Percentiles rank a stretch among this genome's conserved stretches.
phyloP scores from a whole-genome alignment of 2,329 filamentous ascomycete genomes.

The Fusarium foetens region DNA sequence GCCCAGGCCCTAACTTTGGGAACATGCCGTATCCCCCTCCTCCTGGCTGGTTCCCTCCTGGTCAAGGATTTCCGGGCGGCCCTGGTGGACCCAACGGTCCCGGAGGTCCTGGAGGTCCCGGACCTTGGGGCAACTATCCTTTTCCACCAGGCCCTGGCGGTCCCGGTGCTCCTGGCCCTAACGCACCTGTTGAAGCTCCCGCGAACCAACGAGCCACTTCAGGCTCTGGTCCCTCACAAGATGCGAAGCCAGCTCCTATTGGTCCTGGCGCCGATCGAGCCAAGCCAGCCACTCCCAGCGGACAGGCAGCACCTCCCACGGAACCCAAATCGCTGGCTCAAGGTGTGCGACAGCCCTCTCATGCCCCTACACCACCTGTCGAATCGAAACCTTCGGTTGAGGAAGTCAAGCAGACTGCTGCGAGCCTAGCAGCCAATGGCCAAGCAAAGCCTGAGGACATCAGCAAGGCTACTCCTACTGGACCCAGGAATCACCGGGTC shows the following conservation, averaged over 20 bases:
- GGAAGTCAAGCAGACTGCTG: conserved; percentile 57
- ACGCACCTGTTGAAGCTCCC: conserved; percentile 63
- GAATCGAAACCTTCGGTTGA: conserved; percentile 73
- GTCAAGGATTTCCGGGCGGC: conserved; percentile 73
- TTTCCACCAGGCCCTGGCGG: conserved; percentile 67
- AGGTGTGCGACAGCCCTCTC: conserved; percentile 57
- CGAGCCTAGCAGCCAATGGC: conserved; percentile 52
- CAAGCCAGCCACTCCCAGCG: conserved; percentile 58
- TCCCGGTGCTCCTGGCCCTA: conserved; percentile 59
- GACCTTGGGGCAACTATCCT: conserved; percentile 66
- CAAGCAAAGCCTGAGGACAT: conserved; percentile 50
- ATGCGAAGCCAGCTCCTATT: conserved; percentile 61
- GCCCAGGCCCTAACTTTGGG: conserved; percentile 70
- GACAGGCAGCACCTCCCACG: conserved; percentile 57
- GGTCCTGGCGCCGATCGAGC: conserved; percentile 62
- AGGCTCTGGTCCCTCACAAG: conserved; percentile 50
- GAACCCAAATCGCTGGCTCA: conserved; percentile 65
- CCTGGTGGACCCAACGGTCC: conserved; percentile 63
- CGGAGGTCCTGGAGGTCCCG: conserved; percentile 72
- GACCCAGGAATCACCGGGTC: conserved; percentile 64
- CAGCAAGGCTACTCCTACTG: conserved; percentile 56
- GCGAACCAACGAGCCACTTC: conserved; percentile 66
- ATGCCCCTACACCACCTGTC: conserved; percentile 70
- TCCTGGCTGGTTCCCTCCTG: conserved; percentile 81
- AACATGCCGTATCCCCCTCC: conserved; percentile 83